Conservation (phyloP, 78 protist genomes). For the Dictyostelium capitatum region DNA sequence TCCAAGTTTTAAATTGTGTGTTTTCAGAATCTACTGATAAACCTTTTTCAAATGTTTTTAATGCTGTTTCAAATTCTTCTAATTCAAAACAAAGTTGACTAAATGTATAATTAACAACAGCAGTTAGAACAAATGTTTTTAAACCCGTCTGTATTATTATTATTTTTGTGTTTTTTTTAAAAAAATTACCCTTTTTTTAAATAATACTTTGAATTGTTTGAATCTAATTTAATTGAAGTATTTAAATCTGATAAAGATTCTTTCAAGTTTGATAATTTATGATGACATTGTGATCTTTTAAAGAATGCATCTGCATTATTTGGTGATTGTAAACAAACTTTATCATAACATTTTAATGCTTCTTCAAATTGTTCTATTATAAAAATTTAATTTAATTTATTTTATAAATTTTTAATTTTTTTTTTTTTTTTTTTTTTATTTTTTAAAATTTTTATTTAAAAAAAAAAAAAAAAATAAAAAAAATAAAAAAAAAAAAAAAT, state of each 20-base stretch:
- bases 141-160: neutral
- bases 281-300: slow-evolving; percentile 71
- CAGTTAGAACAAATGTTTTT: neutral
- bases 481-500: too few relatives aligned
- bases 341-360: slow-evolving; percentile 59
- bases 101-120: neutral
- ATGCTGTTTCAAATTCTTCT: slow-evolving; percentile 86
- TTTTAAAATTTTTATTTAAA: too few relatives aligned
- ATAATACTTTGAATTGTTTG: slow-evolving; percentile 78
- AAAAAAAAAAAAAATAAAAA: too few relatives aligned
- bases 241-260: slow-evolving; percentile 82
- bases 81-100: slow-evolving; percentile 83
- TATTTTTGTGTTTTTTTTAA: too few relatives aligned
- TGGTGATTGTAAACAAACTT: slow-evolving; percentile 46
- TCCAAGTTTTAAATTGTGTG: slow-evolving; percentile 81
- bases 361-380: slow-evolving; percentile 84
- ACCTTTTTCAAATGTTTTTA: slow-evolving; percentile 84
- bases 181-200: slow-evolving; percentile 85
- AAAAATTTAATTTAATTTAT: slow-evolving; percentile 66
- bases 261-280: slow-evolving; percentile 27
- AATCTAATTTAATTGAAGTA: slow-evolving; percentile 75
- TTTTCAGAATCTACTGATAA: slow-evolving; percentile 61
- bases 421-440: too few relatives aligned
- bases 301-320: slow-evolving; percentile 38
- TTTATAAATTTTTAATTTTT: slow-evolving; percentile 5